A percentile compares a stretch with the other conserved stretches of the same genome.
These are phyloP conservation scores for Cystobasidiopsis lactophilus DNA, from an alignment of 768 basidiomycete species.

Conservation along the genomic window DNA sequence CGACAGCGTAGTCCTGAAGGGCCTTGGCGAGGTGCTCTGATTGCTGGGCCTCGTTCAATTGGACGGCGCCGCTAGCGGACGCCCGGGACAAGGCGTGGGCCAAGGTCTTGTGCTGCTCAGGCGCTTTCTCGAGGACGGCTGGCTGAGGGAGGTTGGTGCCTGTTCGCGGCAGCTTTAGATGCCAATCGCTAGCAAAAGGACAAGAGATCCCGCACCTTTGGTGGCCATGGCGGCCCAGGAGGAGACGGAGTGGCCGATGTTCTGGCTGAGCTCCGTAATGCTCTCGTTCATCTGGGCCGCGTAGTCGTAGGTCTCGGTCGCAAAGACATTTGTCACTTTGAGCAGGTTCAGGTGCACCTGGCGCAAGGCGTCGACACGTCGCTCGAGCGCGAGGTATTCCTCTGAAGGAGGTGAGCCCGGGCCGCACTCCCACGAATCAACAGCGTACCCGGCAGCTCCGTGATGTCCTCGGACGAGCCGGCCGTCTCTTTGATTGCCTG, in stretches of 20 bases:
- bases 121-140: constrained; percentile 36
- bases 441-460: constrained; percentile 72
- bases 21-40: constrained; percentile 51
- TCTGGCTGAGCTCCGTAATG: constrained; percentile 44
- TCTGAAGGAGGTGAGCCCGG: too few relatives aligned
- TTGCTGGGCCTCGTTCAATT: constrained; percentile 27
- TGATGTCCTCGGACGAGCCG: constrained; percentile 81
- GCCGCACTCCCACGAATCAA: too few relatives aligned
- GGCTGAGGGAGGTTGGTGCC: constrained; percentile 31
- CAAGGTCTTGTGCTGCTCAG: constrained; percentile 73
- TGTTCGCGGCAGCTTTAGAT: not conserved
- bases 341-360: constrained; percentile 27
- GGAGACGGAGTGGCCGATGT: constrained; percentile 50
- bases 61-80: constrained; percentile 36
- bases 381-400: constrained; percentile 90
- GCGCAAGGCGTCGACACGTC: constrained; percentile 76
- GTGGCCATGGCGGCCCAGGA: constrained; percentile 45
- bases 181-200: not conserved
- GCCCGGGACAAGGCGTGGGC: constrained; percentile 82
- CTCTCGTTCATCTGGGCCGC: constrained; percentile 68
- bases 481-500: constrained; percentile 39
- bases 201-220: constrained; percentile 8
- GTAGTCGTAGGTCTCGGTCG: constrained; percentile 40
- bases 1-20: constrained; percentile 51
- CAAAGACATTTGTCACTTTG: constrained; percentile 74